Percentiles rank a stretch among this genome's conserved stretches.
These are phyloP conservation scores for Aquilaria malaccensis DNA, from an alignment of 345 rosid genomes.

Conservation along the genomic window DNA sequence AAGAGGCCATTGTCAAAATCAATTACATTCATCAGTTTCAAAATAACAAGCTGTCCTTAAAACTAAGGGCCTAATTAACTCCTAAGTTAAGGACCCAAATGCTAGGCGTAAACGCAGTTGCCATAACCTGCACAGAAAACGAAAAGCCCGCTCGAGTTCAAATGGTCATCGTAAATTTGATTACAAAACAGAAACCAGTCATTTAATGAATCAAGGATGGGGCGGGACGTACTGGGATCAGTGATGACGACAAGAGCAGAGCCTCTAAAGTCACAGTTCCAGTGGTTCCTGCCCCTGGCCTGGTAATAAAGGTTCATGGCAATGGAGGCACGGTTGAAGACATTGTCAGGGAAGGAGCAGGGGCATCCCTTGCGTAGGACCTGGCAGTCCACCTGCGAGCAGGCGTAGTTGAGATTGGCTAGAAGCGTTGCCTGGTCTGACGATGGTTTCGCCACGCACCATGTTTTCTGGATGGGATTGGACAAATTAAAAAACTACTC, in stretches of 20 bases:
- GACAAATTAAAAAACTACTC: background rate
- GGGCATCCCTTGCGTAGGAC: constrained; percentile 40
- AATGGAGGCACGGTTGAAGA: constrained; percentile 52
- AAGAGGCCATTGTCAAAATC: background rate
- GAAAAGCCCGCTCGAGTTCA: background rate
- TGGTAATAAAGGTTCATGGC: constrained; percentile 78
- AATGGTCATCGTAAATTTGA: too few species aligned
- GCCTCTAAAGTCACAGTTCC: constrained; percentile 61
- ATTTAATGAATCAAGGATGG: background rate
- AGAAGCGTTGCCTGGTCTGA: constrained; percentile 40
- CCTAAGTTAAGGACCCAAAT: too few species aligned
- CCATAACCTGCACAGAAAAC: constrained; percentile 38
- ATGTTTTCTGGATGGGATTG: constrained; percentile 28
- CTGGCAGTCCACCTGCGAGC: constrained; percentile 51
- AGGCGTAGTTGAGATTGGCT: constrained; percentile 47
- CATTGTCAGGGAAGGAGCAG: constrained; percentile 44
- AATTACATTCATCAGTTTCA: too few species aligned
- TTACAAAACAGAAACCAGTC: too few species aligned
- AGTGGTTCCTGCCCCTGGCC: constrained; percentile 46
- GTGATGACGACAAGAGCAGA: constrained; percentile 53
- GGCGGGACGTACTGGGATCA: constrained; percentile 43
- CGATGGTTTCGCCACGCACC: constrained; percentile 81
- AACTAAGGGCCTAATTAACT: too few species aligned
- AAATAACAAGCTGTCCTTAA: too few species aligned
- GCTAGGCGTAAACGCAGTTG: constrained; percentile 35